These are phyloP conservation scores for Elsinoe perseae DNA, from an alignment of 2,329 filamentous ascomycete genomes.

Conservation along the genomic window DNA sequence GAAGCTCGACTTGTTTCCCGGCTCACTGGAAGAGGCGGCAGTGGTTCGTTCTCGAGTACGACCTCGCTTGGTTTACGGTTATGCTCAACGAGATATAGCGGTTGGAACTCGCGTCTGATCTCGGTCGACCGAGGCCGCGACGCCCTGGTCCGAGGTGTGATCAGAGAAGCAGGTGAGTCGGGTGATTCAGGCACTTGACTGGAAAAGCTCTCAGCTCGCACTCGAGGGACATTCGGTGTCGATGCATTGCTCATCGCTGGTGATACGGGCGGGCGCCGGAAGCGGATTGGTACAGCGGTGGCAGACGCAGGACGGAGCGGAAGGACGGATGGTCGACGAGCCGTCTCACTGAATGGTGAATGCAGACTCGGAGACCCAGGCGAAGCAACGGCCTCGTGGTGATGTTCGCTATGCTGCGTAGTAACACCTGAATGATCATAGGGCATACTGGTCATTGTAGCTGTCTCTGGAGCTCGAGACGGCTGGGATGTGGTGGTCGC, in stretches of 20 bases:
- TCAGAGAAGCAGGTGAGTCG: slow-evolving; percentile 22
- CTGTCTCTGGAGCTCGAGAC: slow-evolving; percentile 18
- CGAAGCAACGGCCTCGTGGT: slow-evolving; percentile 17
- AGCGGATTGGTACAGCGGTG: slow-evolving; percentile 31
- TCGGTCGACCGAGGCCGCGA: slow-evolving; percentile 20
- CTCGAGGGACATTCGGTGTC: slow-evolving; percentile 16
- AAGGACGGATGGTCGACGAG: slow-evolving; percentile 18
- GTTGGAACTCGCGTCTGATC: slow-evolving; percentile 56
- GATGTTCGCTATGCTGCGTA: neutral
- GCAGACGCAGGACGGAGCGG: slow-evolving; percentile 24
- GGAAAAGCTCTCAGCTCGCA: slow-evolving; percentile 28
- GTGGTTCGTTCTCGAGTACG: slow-evolving; percentile 32
- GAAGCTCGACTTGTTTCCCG: slow-evolving; percentile 36
- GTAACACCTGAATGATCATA: neutral
- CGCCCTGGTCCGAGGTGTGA: slow-evolving; percentile 17
- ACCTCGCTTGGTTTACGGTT: slow-evolving; percentile 42
- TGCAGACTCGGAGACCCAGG: slow-evolving; percentile 25
- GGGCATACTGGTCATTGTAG: neutral
- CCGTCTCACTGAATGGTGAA: slow-evolving; percentile 15
- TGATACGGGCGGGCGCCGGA: slow-evolving; percentile 27
- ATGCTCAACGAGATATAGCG: slow-evolving; percentile 72
- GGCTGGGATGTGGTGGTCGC: slow-evolving; percentile 26
- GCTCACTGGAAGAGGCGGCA: slow-evolving; percentile 47
- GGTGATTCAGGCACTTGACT: slow-evolving; percentile 19
- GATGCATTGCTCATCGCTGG: slow-evolving; percentile 17